Base-by-base conservation (phyloP, 495 filamentous ascomycete species). In the Bryoglossum gracile region DNA sequence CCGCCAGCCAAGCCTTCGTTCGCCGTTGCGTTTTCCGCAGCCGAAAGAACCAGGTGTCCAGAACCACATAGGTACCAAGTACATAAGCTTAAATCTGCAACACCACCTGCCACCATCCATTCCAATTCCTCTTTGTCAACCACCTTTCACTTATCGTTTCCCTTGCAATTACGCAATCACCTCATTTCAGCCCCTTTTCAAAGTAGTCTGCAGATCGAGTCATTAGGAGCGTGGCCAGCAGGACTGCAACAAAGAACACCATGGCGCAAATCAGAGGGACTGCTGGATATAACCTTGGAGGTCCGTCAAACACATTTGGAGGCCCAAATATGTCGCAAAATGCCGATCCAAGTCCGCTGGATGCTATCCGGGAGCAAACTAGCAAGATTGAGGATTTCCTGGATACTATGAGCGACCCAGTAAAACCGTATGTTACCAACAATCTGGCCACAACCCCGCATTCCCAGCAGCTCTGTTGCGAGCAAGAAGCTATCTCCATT, bases 231-330 rank as follows among this genome's bases (percentile, higher is more conserved):
- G 41, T 38, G 48, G 37, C 48, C 48, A 54, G 56, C 56, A 45
- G 51, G 51, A 50, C 51, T 49, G 51, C 43, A 46, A 50, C 43
- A 48, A 25, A 49, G 33, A 41, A 25, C 41, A 14, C 35, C 25
- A 97, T 95, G 91, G 84, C 91, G 67, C 91, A 95, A 69, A 92
- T 97, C 68, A 80, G 91, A 75, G 92, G 91, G 66, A 94, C 88
- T 54, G 90, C 91, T 57, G 86, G 86, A 67, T 98, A 96, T 70
- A 91, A 95, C 67, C 82, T 97, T 60, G 88, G 86, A 57, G 72
- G 73, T 53, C 82, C 82, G 57, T n/a, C n/a, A n/a, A 81, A 76
- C 61, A 76, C 82, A 44, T 92, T 91, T 57, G 84, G 83, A 33
- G 77, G 73, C 24, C 75, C 80, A 38, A 69, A 75, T 59, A 69